Base-by-base conservation (phyloP, 345 rosid species). In the Populus davidiana region DNA sequence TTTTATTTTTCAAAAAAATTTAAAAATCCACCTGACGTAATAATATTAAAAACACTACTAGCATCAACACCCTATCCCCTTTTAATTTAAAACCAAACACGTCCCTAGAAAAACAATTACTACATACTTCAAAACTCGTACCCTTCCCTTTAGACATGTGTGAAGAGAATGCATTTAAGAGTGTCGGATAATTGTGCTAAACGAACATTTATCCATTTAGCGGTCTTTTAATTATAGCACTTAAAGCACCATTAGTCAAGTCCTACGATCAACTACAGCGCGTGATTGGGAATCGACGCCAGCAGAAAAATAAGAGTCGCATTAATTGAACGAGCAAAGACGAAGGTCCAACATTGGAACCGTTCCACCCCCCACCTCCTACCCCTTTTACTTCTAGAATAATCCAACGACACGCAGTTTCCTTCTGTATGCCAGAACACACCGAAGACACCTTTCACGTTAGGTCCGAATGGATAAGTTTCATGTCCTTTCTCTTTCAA, bases 381-480 rank as follows among this genome's bases (percentile, higher is more conserved):
- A 41, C 44, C 44, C 44, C 44, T 9, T 41, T 9, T 10, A 23
- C 54, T 29, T 8, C 69, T 20, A 33, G n/a, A 36, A 65, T 72
- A 44, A 69, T 75, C 72, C 17, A 69, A 70, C 63, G 61, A 29
- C 13, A 27, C 18, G 54, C 38, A 23, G 27, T 61, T 77, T 69
- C 73, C 73, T 77, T 43, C 17, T 18, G 21, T 16, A 12, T 17
- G 13, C 25, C 25, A 41, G 44, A 41, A 41, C 44, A 41, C 33
- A 49, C 75, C 65, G 35, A 16, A 74, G 31, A 13, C 64, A 52
- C 67, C 77, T 68, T 71, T 72, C 67, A 20, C 56, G 77, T 72
- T 78, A 38, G 77, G 78, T 78, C 66, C 70, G 62, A 52, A 56
- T 85, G 85, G 89, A 86, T 86, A 86, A 86, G 86, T 86, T 79